Base-by-base conservation (phyloP, 2,329 filamentous ascomycete species). In the Penicillium sp. region DNA sequence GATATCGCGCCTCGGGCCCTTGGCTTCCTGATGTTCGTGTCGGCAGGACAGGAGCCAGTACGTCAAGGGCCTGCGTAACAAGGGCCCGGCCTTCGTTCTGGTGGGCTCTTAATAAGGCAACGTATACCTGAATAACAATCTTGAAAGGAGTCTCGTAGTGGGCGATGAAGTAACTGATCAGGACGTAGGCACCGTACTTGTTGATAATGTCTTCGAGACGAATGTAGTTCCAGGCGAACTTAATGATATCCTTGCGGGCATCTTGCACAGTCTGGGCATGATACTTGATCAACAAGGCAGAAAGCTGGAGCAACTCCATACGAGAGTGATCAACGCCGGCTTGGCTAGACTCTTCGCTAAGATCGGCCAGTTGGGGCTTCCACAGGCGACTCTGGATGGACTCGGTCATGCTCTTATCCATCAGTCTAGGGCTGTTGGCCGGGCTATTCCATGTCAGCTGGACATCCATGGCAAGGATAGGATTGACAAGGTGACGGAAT, bases 221-320 rank as follows among this genome's bases (percentile, higher is more conserved):
- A 62, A 98, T 98, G 66, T 95, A 97, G 15, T 91, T 95, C 93
- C 93, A 99, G 3, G 90, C 91, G 70, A 97, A 98, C 72, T 96
- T 97, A 65, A 98, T 98, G 54, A 98, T 92, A 57, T 98, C 93
- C 71, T 98, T 98, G 32, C 95, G 84, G 2, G 89, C 86, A 63
- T 97, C 93, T 59, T 95, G 88, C 1, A 98, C 81, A 46, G 90
- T 87, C 28, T 82, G 81, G 63, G 92, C 84, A 63, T 98, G 89
- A 63, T 97, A 95, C 66, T 98, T 98, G 71, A 98, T 86, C 33
- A 98, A 78, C 75, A 98, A 84, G 0, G 93, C 91, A 5, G 93
- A 96, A 39, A 97, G 81, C 67, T 99, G 95, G 40, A 99, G 80
- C 8, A 96, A 81, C 66, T 98, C 95, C 83, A 97, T 95, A 13